Percentiles rank a stretch among this genome's conserved stretches.
These are phyloP conservation scores for Metschnikowia orientalis DNA, from an alignment of 805 yeast species.

Conservation along the genomic window DNA sequence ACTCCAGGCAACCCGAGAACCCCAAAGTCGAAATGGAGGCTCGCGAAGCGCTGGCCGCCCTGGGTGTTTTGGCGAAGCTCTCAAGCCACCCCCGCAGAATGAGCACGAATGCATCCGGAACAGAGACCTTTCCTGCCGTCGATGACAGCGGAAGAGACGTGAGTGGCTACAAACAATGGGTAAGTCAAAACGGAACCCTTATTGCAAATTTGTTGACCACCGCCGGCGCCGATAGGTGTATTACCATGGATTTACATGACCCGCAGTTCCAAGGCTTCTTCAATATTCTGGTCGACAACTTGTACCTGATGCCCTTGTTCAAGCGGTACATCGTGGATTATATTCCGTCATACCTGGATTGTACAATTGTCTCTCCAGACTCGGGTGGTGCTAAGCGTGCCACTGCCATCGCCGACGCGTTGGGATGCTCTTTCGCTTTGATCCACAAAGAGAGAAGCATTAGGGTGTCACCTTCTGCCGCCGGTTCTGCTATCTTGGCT, in stretches of 20 bases:
- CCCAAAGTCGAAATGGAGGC: slow-evolving; percentile 39
- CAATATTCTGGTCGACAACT: slow-evolving; percentile 91
- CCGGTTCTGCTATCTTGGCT: slow-evolving; percentile 18
- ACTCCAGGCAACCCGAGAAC: slow-evolving; percentile 92
- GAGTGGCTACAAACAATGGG: slow-evolving; percentile 87
- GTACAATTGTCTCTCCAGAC: slow-evolving; percentile 95
- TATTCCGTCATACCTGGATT: slow-evolving; percentile 75
- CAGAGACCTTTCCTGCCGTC: slow-evolving; percentile 27
- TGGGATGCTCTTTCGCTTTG: slow-evolving; percentile 86
- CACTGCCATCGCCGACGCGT: slow-evolving; percentile 84
- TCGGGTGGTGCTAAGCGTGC: slow-evolving; percentile 99
- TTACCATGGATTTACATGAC: slow-evolving; percentile 97
- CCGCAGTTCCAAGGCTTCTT: slow-evolving; percentile 98
- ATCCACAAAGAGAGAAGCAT: slow-evolving; percentile 89
- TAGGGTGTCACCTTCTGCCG: slow-evolving; percentile 26
- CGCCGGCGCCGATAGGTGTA: slow-evolving; percentile 94
- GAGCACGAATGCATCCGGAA: slow-evolving; percentile 31
- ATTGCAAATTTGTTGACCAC: slow-evolving; percentile 82
- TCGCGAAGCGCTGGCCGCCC: slow-evolving; percentile 10
- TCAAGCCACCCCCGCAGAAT: slow-evolving; percentile 22
- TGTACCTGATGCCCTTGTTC: slow-evolving; percentile 82
- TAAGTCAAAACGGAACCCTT: slow-evolving; percentile 90
- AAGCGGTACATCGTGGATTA: slow-evolving; percentile 76
- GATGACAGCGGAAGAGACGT: slow-evolving; percentile 41
- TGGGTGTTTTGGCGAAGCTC: slow-evolving; percentile 11